phyloP scores from a whole-genome alignment of 345 rosid genomes.

The Citrus medica region DNA sequence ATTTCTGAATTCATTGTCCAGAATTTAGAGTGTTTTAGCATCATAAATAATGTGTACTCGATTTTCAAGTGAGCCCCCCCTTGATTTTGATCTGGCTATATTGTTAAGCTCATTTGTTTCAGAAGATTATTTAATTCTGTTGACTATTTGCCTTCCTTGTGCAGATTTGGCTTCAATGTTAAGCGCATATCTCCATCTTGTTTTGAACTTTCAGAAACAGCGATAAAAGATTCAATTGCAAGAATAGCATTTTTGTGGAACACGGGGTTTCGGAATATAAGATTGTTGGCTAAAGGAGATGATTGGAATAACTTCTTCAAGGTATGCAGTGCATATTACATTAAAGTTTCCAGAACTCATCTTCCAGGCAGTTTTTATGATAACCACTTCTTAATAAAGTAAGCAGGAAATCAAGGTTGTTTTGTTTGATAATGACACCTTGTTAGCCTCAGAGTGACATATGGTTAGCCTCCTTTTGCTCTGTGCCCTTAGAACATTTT shows the following conservation, averaged over 20 bases:
- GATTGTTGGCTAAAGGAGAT: slow-evolving; percentile 54
- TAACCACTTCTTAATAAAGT: not conserved
- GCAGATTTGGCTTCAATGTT: slow-evolving; percentile 55
- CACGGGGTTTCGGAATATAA: slow-evolving; percentile 28
- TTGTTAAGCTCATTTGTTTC: not conserved
- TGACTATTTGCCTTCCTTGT: slow-evolving; percentile 21
- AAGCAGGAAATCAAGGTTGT: not conserved
- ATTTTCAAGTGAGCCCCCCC: not conserved
- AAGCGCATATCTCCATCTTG: slow-evolving; percentile 42
- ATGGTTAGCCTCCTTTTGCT: not conserved
- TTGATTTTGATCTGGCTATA: not conserved
- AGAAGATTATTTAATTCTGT: not conserved
- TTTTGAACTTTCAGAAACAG: slow-evolving; percentile 53
- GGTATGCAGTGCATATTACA: slow-evolving; percentile 30
- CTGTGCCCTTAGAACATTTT: not conserved
- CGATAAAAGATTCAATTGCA: slow-evolving; percentile 41
- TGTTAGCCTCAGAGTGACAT: not conserved
- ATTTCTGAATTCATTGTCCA: not conserved
- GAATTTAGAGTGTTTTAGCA: not conserved
- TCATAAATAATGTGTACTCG: not conserved
- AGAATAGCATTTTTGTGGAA: slow-evolving; percentile 55
- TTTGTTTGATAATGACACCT: not conserved
- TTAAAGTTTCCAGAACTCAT: not conserved
- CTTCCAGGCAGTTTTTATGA: not conserved
- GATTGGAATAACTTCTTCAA: slow-evolving; percentile 62